phyloP scores from a whole-genome alignment of 2,329 filamentous ascomycete genomes.

The Microsporum audouinii region DNA sequence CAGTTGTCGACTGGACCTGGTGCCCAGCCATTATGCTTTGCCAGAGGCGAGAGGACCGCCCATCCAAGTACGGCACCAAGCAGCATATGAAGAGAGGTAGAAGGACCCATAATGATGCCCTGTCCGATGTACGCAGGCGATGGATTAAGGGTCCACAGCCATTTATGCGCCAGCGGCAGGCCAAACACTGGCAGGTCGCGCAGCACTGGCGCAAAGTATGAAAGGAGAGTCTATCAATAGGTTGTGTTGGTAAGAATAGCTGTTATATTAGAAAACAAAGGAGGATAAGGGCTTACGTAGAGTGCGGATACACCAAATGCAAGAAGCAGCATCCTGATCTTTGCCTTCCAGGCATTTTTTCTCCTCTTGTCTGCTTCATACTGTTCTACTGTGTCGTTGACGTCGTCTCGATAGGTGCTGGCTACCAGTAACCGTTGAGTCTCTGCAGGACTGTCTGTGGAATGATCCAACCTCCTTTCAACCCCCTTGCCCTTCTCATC shows the following conservation, averaged over 20 bases:
- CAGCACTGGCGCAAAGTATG: constrained; percentile 80
- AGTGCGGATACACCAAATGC: constrained; percentile 50
- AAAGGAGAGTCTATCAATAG: constrained; percentile 57
- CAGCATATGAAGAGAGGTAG: constrained; percentile 91
- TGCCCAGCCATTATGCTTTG: constrained; percentile 79
- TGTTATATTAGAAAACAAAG: not conserved
- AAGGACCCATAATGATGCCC: constrained; percentile 95
- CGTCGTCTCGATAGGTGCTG: constrained; percentile 20
- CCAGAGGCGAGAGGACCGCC: constrained; percentile 79
- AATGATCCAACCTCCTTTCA: constrained; percentile 1
- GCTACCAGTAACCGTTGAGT: constrained; percentile 25
- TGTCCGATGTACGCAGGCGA: constrained; percentile 96
- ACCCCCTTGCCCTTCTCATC: constrained; percentile 28
- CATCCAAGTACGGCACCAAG: constrained; percentile 81
- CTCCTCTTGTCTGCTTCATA: constrained; percentile 15
- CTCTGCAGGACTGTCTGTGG: constrained; percentile 17
- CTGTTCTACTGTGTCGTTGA: constrained; percentile 20
- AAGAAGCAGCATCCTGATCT: constrained; percentile 48
- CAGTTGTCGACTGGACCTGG: constrained; percentile 77
- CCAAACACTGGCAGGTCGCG: constrained; percentile 84
- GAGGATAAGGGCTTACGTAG: constrained; percentile 31
- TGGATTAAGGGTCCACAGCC: constrained; percentile 94
- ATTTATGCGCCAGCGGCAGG: constrained; percentile 56
- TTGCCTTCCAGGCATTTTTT: constrained; percentile 49
- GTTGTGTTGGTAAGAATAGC: not conserved